A percentile compares a stretch with the other conserved stretches of the same genome.
Evolutionary conservation across 2,329 filamentous ascomycete genomes (phyloP).

Genomic region (Fusarium succisae): DNA sequence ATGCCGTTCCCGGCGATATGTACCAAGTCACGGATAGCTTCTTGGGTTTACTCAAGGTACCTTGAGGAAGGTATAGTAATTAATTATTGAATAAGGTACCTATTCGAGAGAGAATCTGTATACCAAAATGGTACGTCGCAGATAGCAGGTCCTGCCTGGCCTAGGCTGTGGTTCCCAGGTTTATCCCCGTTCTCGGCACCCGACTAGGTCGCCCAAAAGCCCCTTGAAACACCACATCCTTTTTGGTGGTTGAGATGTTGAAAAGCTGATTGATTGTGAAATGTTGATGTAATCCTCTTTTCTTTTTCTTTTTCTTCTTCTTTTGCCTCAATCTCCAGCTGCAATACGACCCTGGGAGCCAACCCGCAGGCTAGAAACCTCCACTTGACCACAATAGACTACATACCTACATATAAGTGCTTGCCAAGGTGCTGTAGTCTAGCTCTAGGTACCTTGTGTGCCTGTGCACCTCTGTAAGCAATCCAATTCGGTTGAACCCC

Average conservation of each 20-base stretch:
- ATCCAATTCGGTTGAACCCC: neutral
- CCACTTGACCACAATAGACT: neutral
- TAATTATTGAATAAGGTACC: neutral
- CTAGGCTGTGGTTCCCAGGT: neutral
- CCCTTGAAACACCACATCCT: slow-evolving; percentile 30
- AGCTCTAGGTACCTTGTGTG: neutral
- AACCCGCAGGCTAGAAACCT: neutral
- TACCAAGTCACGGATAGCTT: neutral
- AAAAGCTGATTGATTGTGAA: neutral
- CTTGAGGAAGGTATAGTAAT: neutral
- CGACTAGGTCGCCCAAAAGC: slow-evolving; percentile 7
- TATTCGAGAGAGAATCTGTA: neutral
- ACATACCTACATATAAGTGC: neutral
- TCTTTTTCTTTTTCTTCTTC: neutral
- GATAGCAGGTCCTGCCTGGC: neutral
- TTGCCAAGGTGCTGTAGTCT: neutral
- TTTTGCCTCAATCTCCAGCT: slow-evolving; percentile 3
- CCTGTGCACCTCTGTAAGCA: slow-evolving; percentile 5
- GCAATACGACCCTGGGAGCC: slow-evolving; percentile 16
- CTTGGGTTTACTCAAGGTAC: neutral
- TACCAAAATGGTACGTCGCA: neutral
- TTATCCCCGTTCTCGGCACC: slow-evolving; percentile 5
- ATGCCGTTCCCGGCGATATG: neutral
- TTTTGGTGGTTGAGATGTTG: neutral
- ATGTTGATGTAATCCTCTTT: neutral